Evolutionary conservation across 2,329 filamentous ascomycete genomes (phyloP).

Genomic region (Niveomyces coronatus): DNA sequence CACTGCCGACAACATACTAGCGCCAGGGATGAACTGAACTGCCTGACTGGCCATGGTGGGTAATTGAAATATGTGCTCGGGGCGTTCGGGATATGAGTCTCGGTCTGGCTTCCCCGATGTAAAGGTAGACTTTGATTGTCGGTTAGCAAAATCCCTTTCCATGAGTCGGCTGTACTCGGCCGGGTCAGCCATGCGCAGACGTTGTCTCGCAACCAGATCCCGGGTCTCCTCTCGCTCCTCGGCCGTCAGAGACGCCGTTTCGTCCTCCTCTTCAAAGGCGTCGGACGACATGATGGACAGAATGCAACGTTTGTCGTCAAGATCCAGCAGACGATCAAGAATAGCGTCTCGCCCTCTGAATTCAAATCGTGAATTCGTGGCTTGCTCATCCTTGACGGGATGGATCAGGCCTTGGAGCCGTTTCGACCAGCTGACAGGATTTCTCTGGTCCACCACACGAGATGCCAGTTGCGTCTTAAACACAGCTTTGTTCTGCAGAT

Average conservation of each 20-base stretch:
- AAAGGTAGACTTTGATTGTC: background rate
- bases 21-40: too few relatives aligned
- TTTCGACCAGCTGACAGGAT: constrained; percentile 55
- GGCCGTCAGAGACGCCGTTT: constrained; percentile 41
- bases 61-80: background rate
- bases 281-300: constrained; percentile 55
- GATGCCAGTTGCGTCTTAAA: constrained; percentile 76
- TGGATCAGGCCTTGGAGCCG: constrained; percentile 49
- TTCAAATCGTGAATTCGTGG: constrained; percentile 28
- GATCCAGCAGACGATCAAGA: constrained; percentile 38
- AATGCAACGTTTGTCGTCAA: constrained; percentile 30
- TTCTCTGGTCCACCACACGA: constrained; percentile 76
- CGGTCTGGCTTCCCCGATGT: constrained; percentile 4
- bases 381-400: constrained; percentile 39
- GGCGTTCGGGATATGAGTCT: constrained; percentile 2
- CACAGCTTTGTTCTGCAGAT: constrained; percentile 60
- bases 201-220: constrained; percentile 22
- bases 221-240: constrained; percentile 51
- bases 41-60: background rate
- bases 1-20: too few relatives aligned
- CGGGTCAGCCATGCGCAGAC: constrained; percentile 23
- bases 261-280: constrained; percentile 61
- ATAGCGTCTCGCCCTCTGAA: constrained; percentile 54
- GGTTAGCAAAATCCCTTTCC: background rate
- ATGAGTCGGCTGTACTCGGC: constrained; percentile 19